Conservation (phyloP, 1,284 basidiomycete genomes). For the Ustilago loliicola region DNA sequence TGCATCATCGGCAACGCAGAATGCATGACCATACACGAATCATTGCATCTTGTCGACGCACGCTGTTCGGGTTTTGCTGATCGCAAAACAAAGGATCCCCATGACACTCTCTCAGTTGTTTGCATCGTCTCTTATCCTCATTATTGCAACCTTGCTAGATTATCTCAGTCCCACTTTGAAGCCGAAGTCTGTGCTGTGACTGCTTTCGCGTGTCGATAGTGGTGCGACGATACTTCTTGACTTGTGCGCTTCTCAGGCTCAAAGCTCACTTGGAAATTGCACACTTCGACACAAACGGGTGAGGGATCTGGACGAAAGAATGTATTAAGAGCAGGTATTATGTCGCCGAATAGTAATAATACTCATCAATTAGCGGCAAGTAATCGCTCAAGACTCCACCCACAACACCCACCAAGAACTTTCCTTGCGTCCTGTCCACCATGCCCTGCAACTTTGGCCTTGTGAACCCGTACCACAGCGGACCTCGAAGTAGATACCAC, state of each 20-base stretch:
- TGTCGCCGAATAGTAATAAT: constrained; percentile 79
- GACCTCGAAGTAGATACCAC: constrained; percentile 88
- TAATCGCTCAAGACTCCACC: constrained; percentile 86
- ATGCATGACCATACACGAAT: constrained; percentile 1
- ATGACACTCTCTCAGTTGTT: not conserved
- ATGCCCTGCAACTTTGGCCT: constrained; percentile 79
- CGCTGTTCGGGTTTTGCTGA: not conserved
- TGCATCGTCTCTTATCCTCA: constrained; percentile 10
- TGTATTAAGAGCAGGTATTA: not conserved
- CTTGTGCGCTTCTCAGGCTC: too few relatives aligned
- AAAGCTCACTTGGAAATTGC: too few relatives aligned
- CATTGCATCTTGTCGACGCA: not conserved
- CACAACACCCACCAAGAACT: constrained; percentile 81
- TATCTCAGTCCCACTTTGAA: too few relatives aligned
- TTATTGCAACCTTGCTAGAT: not conserved
- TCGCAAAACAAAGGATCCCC: constrained; percentile 11
- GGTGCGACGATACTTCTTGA: too few relatives aligned
- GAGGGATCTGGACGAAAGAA: not conserved
- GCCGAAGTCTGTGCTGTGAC: too few relatives aligned
- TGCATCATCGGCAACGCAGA: constrained; percentile 6
- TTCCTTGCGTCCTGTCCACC: constrained; percentile 75
- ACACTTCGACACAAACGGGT: not conserved
- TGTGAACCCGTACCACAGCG: constrained; percentile 88
- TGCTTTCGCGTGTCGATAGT: too few relatives aligned
- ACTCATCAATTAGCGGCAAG: constrained; percentile 92